Evolutionary conservation across 2,329 filamentous ascomycete genomes (phyloP).

Genomic region (Septoria linicola): DNA sequence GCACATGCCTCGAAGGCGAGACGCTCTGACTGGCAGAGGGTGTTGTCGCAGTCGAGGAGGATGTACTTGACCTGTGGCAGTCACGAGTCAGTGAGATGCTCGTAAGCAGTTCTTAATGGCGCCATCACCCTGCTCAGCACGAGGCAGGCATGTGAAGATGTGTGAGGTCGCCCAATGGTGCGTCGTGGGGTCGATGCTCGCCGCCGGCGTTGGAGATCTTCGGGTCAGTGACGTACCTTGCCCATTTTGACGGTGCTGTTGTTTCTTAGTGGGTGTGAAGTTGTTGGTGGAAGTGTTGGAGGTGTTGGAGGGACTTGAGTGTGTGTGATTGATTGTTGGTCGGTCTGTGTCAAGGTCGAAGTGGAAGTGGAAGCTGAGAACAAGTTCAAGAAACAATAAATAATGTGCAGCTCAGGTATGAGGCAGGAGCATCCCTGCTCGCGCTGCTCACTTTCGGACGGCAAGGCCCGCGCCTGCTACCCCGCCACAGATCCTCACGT

Average conservation of each 20-base stretch:
- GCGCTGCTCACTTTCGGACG: no score
- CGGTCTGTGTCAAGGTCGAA: neutral
- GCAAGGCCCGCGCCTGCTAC: no score
- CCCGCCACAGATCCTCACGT: no score
- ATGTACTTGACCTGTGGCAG: constrained; percentile 47
- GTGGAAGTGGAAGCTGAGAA: neutral
- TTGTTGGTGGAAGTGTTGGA: neutral
- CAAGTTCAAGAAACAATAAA: neutral
- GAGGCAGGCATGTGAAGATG: neutral
- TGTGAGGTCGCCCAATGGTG: constrained; percentile 2
- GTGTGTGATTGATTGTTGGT: no score
- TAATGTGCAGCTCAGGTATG: no score
- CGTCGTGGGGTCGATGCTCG: constrained; percentile 10
- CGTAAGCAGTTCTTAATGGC: no score
- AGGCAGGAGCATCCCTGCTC: no score
- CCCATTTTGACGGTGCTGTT: constrained; percentile 11
- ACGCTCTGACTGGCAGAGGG: constrained; percentile 85
- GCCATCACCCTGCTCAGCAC: neutral
- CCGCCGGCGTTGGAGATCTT: neutral
- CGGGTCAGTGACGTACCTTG: constrained; percentile 13
- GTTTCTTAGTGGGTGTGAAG: neutral
- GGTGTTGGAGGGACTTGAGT: neutral
- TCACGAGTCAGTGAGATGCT: constrained; percentile 9
- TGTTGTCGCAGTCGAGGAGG: constrained; percentile 71
- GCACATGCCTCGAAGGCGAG: constrained; percentile 90